Evolutionary conservation across 2,329 filamentous ascomycete species (phyloP).

Genomic region (Lecanicillium sp.): DNA sequence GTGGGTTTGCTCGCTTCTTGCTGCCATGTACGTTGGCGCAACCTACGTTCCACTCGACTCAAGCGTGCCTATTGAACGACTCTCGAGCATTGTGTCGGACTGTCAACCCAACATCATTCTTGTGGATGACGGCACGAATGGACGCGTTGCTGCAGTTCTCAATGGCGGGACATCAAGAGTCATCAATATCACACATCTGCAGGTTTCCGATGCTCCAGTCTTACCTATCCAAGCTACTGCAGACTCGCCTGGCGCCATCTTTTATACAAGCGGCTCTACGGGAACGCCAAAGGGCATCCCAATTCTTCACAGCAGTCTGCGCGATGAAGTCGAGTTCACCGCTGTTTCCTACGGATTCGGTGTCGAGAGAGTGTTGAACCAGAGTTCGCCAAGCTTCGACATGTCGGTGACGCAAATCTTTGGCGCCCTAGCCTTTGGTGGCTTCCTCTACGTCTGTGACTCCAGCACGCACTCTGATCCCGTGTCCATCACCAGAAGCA

Average conservation of each 20-base stretch:
- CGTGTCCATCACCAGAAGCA: slow-evolving; percentile 24
- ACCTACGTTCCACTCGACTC: slow-evolving; percentile 36
- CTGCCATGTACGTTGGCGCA: slow-evolving; percentile 31
- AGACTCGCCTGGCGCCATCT: slow-evolving; percentile 19
- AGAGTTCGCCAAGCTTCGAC: slow-evolving; percentile 34
- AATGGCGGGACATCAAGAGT: background rate
- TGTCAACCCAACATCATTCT: slow-evolving; percentile 25
- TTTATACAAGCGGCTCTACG: slow-evolving; percentile 28
- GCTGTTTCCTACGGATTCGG: slow-evolving; percentile 17
- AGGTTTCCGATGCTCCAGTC: background rate
- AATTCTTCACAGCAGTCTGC: slow-evolving; percentile 23
- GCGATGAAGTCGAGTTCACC: slow-evolving; percentile 21
- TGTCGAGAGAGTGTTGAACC: slow-evolving; percentile 27
- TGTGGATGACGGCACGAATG: slow-evolving; percentile 12
- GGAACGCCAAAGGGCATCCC: slow-evolving; percentile 35
- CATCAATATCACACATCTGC: slow-evolving; percentile 6
- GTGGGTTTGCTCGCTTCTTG: slow-evolving; percentile 33
- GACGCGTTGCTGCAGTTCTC: background rate
- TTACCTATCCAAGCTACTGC: slow-evolving; percentile 5
- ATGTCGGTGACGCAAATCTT: slow-evolving; percentile 31
- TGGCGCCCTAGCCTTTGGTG: slow-evolving; percentile 28
- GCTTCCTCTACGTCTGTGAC: slow-evolving; percentile 28
- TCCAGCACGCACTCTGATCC: slow-evolving; percentile 27
- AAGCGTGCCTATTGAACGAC: slow-evolving; percentile 23
- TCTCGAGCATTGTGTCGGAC: slow-evolving; percentile 24